Evolutionary conservation across 306 rosid genomes (phyloP), one percentile per base, ranked within the genome.

Genomic region (Hippophae tibetana): DNA sequence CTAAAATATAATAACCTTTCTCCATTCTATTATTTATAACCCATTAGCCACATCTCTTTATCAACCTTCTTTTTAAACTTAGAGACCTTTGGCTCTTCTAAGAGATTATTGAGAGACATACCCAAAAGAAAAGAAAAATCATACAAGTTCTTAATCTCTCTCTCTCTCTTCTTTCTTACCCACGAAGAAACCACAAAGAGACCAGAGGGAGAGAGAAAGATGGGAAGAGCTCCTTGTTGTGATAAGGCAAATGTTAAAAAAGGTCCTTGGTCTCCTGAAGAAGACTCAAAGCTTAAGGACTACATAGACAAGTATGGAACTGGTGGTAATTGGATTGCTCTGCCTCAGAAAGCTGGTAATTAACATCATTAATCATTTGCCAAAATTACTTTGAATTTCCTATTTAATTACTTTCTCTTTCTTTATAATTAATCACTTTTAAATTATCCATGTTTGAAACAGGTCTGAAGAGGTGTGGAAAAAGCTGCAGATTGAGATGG

Each of bases 191-290:
- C 38, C 38, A 31, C 38, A 31, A 31, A 31, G 38, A 31, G 38
- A 31, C 38, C 38, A 2, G 50, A 68, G 63, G 59, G 47, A 57
- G 43, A 52, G 66, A 68, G 59, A 74, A 75, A 78, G 45, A 90
- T 86, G 97, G 97, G 97, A 50, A 90, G 97, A 61, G 95, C 95
- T 69, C 97, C 97, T 75, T 90, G 97, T 27, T 90, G 97, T 77
- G 97, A 90, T 78, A 90, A 86, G 73, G 94, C 95, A 47, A 90
- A 79, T 62, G 97, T 90, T 76, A 90, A 90, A 86, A 90, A 77
- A 67, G 97, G 97, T 49, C 95, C 97, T 58, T 90, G 97, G 97
- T 90, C 97, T 10, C 94, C 95, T 5, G 95, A 86, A 77, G 97
- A 90, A 76, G 97, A 90, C 68, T 63, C 81, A 18, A 81, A 77